Evolutionary conservation across 768 basidiomycete species (phyloP), one percentile per base, ranked within the genome.

Genomic region (Dioszegia crocea): DNA sequence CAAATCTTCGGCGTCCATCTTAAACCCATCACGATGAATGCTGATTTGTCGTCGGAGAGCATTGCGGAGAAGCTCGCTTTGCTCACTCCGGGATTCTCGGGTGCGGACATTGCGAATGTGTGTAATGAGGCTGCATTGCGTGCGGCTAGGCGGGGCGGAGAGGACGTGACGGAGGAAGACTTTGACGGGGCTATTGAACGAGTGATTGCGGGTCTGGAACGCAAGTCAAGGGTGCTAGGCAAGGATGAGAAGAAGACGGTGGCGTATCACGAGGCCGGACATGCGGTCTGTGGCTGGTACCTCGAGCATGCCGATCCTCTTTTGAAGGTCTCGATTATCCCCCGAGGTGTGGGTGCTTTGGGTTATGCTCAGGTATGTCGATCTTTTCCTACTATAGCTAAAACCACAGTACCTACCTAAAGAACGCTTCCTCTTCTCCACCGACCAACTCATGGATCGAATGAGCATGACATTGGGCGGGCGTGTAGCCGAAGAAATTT

Each of bases 401-500:
- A 26, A 26, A 2, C 10, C 17, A 19, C 50, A 70, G 87, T 97
- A 98, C 78, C 83, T 97, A 4, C 93, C 92, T 54, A 88, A 91
- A 33, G 94, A 99, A 69, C 88, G 91, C 44, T 98, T 94, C 81
- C 85, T 99, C 21, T 85, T 94, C 61, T 91, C 93, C 6, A 92
- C 90, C 0, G 91, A 92, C 45, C 93, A 98, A 77, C 88, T 99
- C 83, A 74, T 83, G 27, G 94, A 99, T 76, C 84, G 91, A 55
- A 98, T 99, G 80, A 93, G 91, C 78, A 97, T 98, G 91, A 98
- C 96, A 0, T 83, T 99, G 23, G 96, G 96, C 57, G 96, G 96
- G 11, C 88, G 96, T 52, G 94, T 98, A 8, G 88, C 93, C 0
- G 96, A 99, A 78, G 96, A 99, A 78, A 93, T 99, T 59, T 96